Percentiles rank a stretch among this genome's conserved stretches.
Conservation (phyloP, 2,329 filamentous ascomycete species). For the Alternaria angustiovoidea region DNA sequence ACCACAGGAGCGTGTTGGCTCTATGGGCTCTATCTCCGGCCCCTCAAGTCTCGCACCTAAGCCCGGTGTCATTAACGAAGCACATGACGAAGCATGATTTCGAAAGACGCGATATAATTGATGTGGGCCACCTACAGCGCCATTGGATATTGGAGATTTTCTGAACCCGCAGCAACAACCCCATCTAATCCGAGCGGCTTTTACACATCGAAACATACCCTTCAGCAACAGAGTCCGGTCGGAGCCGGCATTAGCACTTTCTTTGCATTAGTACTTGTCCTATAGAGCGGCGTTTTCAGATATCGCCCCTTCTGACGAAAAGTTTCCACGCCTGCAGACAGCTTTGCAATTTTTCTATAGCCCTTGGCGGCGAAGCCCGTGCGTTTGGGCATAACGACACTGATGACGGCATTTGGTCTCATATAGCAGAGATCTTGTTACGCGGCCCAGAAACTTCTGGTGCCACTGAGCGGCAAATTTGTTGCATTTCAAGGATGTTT, state of each 20-base stretch:
- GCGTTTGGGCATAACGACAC: conserved; percentile 22
- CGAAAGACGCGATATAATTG: neutral
- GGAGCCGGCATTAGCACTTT: conserved; percentile 9
- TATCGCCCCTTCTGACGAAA: conserved; percentile 16
- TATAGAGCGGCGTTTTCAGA: conserved; percentile 7
- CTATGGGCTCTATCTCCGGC: conserved; percentile 43
- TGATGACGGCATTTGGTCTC: conserved; percentile 22
- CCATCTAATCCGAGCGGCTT: conserved; percentile 9
- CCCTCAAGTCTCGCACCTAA: conserved; percentile 43
- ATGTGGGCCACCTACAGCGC: conserved; percentile 10
- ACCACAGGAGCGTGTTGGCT: conserved; percentile 54
- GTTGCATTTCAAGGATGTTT: conserved; percentile 28
- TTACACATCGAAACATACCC: conserved; percentile 2
- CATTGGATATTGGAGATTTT: neutral
- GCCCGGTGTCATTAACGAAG: conserved; percentile 50
- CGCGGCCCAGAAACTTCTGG: conserved; percentile 2
- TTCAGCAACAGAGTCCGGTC: conserved; percentile 1
- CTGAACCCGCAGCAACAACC: neutral
- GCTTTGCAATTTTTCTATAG: conserved; percentile 14
- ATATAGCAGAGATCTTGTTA: conserved; percentile 4
- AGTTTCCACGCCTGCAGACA: conserved; percentile 18
- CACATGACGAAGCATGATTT: conserved; percentile 49
- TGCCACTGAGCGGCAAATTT: conserved; percentile 9
- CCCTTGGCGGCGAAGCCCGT: conserved; percentile 9
- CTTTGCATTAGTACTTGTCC: neutral